phyloP scores from a whole-genome alignment of 257 asterid genomes.

The Leonotis leonurus region DNA sequence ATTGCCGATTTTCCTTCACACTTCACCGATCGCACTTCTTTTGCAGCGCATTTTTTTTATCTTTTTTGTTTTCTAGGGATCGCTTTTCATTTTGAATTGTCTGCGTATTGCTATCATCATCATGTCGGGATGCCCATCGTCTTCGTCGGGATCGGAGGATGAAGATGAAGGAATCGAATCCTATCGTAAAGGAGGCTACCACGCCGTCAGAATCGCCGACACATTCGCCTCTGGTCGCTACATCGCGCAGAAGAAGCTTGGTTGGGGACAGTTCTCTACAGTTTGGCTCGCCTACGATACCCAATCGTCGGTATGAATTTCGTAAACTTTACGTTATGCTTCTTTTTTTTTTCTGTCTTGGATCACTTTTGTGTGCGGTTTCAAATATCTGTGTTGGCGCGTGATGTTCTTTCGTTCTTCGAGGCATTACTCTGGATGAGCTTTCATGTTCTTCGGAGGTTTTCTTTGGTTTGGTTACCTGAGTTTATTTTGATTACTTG shows the following conservation, averaged over 20 bases:
- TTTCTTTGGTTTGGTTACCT: background rate
- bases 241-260: conserved; percentile 93
- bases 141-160: conserved; percentile 88
- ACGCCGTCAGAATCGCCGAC: conserved; percentile 82
- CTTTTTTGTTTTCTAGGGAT: conserved; percentile 10
- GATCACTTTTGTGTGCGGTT: background rate
- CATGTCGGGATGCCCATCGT: conserved; percentile 51
- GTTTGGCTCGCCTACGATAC: conserved; percentile 96
- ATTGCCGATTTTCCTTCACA: background rate
- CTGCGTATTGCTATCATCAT: conserved; percentile 14
- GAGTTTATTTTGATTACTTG: background rate
- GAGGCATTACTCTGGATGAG: background rate
- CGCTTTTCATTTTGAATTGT: background rate
- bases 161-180: conserved; percentile 79
- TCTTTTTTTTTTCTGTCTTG: background rate
- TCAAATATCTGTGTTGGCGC: background rate
- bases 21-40: conserved; percentile 1
- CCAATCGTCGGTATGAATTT: conserved; percentile 54
- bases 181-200: conserved; percentile 81
- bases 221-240: conserved; percentile 65
- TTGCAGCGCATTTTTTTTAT: background rate
- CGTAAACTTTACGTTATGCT: background rate
- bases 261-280: conserved; percentile 97
- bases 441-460: background rate
- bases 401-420: background rate